Base-by-base conservation (phyloP, 768 basidiomycete species). In the Phaeotremella fagi region DNA sequence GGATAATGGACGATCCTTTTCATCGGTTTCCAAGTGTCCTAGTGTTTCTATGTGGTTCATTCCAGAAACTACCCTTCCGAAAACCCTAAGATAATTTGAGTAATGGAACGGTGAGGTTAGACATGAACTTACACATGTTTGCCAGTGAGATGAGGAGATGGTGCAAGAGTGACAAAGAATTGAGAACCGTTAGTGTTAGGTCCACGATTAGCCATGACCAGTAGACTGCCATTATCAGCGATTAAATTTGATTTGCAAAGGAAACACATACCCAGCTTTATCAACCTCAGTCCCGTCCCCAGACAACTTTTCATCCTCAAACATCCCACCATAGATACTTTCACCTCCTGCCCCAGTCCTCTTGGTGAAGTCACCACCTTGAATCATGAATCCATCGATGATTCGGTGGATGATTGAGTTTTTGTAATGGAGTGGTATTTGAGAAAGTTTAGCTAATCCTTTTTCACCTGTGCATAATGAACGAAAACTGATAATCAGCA, bases 181-280 rank as follows among this genome's bases (percentile, higher is more conserved):
- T 92, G 90, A 0, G 85, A 87, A 31, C 85, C 83, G 60, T 91
- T 92, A 29, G 90, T 91, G 73, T 86, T 78, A 0, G 85, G 83
- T 27, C 76, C 75, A 49, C 70, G 56, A 47, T 94, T 94, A 9
- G 90, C 90, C 90, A 92, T 94, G 64, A 87, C 88, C 11, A 94
- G 77, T 24, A 92, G 75, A 12, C 83, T 84, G 60, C 18, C 14
- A 18, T 14, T 20, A 9, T n/a, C 37, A 18, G 7, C 24, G 23
- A n/a, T 4, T 9, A 11, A 25, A 25, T 5, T 29, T 15, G 6
- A 36, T 35, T 18, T 44, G 12, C 7, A 35, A 36, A n/a, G 24
- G 24, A 11, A 1, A 20, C 14, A 75, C 79, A 48, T 28, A 82
- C 75, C 84, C 88, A 66, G 82, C 81, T 0, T 81, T 72, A 59